Conservation (phyloP, 2,329 filamentous ascomycete genomes). For the Penicillium sp. region DNA sequence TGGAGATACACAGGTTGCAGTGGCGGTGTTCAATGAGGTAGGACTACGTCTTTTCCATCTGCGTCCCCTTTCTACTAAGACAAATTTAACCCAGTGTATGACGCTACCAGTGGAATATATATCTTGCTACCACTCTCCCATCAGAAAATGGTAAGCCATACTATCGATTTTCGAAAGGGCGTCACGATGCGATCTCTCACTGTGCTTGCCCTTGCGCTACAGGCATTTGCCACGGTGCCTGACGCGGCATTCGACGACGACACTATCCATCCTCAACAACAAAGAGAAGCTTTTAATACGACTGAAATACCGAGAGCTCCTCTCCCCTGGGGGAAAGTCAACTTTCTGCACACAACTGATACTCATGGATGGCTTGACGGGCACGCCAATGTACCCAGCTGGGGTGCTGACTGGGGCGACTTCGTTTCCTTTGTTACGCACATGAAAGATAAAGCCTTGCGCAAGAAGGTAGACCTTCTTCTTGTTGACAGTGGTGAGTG, state of each 20-base stretch:
- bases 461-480: constrained; percentile 58
- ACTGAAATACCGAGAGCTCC: neutral
- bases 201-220: no score
- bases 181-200: no score
- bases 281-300: constrained; percentile 3
- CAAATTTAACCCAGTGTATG: no score
- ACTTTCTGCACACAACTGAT: constrained; percentile 66
- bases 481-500: constrained; percentile 56
- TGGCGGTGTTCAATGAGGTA: no score
- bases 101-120: no score
- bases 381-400: constrained; percentile 66
- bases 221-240: no score
- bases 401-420: constrained; percentile 70
- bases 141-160: no score
- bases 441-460: constrained; percentile 63
- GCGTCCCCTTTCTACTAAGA: no score
- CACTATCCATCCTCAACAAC: constrained; percentile 1
- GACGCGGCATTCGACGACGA: neutral
- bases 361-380: constrained; percentile 67
- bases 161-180: no score
- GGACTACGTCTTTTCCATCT: no score
- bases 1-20: no score
- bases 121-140: no score
- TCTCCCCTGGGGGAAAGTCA: constrained; percentile 62
- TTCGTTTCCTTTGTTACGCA: constrained; percentile 64